Evolutionary conservation across 2,329 filamentous ascomycete genomes (phyloP).

Genomic region (Microdochium paspali): DNA sequence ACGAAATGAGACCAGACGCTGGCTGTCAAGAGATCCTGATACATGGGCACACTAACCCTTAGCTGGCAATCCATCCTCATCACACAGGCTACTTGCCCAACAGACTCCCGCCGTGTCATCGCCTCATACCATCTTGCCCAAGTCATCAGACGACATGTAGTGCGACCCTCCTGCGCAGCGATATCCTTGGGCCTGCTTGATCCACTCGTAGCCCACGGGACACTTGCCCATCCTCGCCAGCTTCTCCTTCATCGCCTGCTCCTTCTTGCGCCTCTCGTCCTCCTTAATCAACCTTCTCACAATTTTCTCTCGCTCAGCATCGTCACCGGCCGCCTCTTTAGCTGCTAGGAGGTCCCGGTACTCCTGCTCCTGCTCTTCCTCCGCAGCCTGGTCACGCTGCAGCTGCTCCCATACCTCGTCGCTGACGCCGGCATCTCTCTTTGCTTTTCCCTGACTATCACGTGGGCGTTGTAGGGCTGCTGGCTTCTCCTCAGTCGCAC

Average conservation of each 20-base stretch:
- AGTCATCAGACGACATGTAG: conserved; percentile 31
- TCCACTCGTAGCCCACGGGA: conserved; percentile 48
- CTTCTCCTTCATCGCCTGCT: conserved; percentile 31
- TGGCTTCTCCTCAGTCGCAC: conserved; percentile 5
- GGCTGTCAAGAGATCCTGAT: too few species aligned
- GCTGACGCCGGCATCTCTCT: conserved; percentile 46
- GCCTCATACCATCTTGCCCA: background rate
- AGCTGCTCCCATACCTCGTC: conserved; percentile 55
- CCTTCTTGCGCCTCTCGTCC: conserved; percentile 27
- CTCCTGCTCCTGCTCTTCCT: conserved; percentile 25
- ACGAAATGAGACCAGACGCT: too few species aligned
- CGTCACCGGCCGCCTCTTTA: conserved; percentile 13
- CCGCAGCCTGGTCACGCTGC: conserved; percentile 33
- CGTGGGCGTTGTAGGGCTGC: background rate
- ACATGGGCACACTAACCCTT: too few species aligned
- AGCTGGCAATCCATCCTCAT: too few species aligned
- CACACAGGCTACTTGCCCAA: too few species aligned
- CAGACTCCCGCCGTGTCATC: too few species aligned
- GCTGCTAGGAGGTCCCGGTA: conserved; percentile 22
- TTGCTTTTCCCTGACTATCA: conserved; percentile 1
- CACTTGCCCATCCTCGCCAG: conserved; percentile 46
- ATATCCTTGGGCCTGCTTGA: conserved; percentile 48
- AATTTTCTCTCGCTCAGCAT: conserved; percentile 24
- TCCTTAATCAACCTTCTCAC: conserved; percentile 25
- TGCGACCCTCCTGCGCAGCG: conserved; percentile 54